Evolutionary conservation across 768 basidiomycete species (phyloP).

Genomic region (Tremella fuciformis): DNA sequence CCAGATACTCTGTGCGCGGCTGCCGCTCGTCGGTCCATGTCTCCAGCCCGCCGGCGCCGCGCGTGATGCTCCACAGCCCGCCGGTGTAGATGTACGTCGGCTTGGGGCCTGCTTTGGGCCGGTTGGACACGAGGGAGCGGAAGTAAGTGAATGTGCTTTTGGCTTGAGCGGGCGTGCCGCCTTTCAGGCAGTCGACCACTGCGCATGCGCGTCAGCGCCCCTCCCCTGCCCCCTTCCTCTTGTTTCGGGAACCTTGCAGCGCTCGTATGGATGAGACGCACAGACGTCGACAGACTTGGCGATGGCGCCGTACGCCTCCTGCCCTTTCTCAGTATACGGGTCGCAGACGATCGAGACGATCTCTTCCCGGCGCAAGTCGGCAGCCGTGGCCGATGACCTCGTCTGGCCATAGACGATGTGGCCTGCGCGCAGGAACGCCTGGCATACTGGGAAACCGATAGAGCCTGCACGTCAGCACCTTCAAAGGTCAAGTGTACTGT

Average conservation of each 20-base stretch:
- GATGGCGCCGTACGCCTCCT: constrained; percentile 19
- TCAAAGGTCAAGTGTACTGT: too few relatives aligned
- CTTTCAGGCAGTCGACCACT: constrained; percentile 8
- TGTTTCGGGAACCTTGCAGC: too few relatives aligned
- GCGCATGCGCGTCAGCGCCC: background rate
- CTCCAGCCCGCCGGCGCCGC: constrained; percentile 49
- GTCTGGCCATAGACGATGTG: constrained; percentile 57
- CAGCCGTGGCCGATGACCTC: constrained; percentile 52
- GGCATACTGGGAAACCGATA: constrained; percentile 55
- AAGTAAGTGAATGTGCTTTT: constrained; percentile 8
- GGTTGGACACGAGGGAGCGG: constrained; percentile 11
- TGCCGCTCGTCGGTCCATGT: constrained; percentile 40
- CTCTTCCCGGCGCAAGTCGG: constrained; percentile 54
- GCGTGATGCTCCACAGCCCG: constrained; percentile 55
- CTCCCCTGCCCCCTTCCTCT: too few relatives aligned
- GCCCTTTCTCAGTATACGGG: constrained; percentile 19
- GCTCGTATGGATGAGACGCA: constrained; percentile 9
- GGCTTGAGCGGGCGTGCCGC: background rate
- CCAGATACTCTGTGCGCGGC: constrained; percentile 10
- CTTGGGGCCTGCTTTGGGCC: constrained; percentile 49
- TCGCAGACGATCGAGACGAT: constrained; percentile 54
- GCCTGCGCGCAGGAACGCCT: constrained; percentile 56
- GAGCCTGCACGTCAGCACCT: constrained; percentile 46
- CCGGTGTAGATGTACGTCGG: constrained; percentile 57
- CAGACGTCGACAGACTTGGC: constrained; percentile 31